These are phyloP conservation scores for Kwoniella sp. DNA, from an alignment of 768 basidiomycete species.

Conservation along the genomic window DNA sequence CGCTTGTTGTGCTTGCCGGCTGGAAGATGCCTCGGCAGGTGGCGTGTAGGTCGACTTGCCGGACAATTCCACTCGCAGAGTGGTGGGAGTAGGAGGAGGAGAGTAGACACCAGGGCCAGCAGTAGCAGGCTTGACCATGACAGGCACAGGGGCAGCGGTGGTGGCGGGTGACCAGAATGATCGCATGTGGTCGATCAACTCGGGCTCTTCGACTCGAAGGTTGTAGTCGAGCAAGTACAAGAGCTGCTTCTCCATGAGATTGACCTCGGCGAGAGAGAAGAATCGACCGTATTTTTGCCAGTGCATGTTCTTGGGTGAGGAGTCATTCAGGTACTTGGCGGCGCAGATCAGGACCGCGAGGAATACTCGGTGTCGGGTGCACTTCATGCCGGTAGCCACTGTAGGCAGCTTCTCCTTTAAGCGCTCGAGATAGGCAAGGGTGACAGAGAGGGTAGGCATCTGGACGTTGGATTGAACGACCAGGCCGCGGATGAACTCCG, in stretches of 20 bases:
- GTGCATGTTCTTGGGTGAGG: constrained; percentile 82
- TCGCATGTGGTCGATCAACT: constrained; percentile 59
- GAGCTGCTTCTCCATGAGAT: constrained; percentile 95
- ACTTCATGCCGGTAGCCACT: constrained; percentile 80
- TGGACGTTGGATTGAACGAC: constrained; percentile 80
- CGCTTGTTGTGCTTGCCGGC: constrained; percentile 10
- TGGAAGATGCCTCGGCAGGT: constrained; percentile 4
- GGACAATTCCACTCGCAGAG: constrained; percentile 22
- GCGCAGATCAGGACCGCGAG: constrained; percentile 83
- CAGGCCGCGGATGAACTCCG: constrained; percentile 77
- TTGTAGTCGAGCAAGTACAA: constrained; percentile 84
- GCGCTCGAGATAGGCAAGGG: constrained; percentile 85
- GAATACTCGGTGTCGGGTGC: constrained; percentile 87
- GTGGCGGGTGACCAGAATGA: constrained; percentile 55
- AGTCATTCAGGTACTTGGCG: constrained; percentile 86
- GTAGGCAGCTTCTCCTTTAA: constrained; percentile 72
- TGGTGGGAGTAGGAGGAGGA: constrained; percentile 25
- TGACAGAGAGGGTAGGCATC: constrained; percentile 82
- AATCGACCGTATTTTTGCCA: constrained; percentile 69
- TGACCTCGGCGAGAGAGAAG: constrained; percentile 64
- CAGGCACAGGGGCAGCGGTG: neutral
- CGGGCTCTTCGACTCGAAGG: constrained; percentile 79
- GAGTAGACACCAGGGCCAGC: constrained; percentile 8
- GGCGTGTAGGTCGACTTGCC: constrained; percentile 20
- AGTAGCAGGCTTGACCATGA: neutral